Percentiles rank a stretch among this genome's conserved stretches.
Conservation (phyloP, 192 early-diverging fungal species). For the Gonapodya prolifera region DNA sequence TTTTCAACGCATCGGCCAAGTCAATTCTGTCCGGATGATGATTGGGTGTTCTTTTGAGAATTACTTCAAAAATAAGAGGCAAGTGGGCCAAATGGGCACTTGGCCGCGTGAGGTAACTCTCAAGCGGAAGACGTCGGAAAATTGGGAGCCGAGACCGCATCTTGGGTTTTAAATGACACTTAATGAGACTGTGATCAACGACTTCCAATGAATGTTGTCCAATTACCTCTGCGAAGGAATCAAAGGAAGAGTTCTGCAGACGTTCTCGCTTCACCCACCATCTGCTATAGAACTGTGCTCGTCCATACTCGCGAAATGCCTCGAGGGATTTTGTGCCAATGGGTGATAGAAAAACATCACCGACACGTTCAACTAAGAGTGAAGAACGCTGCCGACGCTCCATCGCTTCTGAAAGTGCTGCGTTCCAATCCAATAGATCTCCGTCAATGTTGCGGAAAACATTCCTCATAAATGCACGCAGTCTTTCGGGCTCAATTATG, state of each 20-base stretch:
- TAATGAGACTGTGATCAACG: neutral
- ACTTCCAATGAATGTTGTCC: neutral
- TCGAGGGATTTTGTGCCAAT: neutral
- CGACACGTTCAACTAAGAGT: neutral
- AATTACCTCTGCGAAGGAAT: neutral
- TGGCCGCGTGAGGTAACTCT: conserved; percentile 78
- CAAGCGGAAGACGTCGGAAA: conserved; percentile 66
- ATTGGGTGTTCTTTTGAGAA: conserved; percentile 57
- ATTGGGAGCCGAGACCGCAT: neutral
- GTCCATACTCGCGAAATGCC: neutral
- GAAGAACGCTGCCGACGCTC: neutral
- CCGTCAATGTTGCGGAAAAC: neutral
- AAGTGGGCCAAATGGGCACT: conserved; percentile 77
- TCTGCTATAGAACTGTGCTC: neutral
- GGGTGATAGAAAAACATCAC: neutral
- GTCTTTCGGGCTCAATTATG: neutral
- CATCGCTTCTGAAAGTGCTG: neutral
- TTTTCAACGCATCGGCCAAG: neutral
- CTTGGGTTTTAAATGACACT: neutral
- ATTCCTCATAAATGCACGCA: neutral
- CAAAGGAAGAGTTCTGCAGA: neutral
- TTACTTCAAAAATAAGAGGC: conserved; percentile 63
- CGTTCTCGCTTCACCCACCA: neutral
- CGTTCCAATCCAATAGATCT: neutral
- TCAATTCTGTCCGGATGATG: neutral